Evolutionary conservation across 2,329 filamentous ascomycete species (phyloP).

Genomic region (Aspergillus uvarum): DNA sequence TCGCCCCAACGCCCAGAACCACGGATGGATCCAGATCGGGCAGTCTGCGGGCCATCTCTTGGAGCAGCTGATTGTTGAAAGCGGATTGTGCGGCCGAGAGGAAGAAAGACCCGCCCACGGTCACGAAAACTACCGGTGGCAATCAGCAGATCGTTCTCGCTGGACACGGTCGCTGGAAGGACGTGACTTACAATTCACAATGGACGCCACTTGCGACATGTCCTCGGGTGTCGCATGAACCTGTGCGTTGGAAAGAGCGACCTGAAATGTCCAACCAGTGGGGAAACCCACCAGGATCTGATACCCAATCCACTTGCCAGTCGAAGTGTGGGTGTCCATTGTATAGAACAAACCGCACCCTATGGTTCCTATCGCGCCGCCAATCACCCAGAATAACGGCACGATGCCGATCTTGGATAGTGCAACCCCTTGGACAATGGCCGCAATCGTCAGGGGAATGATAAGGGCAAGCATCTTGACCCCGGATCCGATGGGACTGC

Average conservation of each 20-base stretch:
- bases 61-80: conserved; percentile 35
- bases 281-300: conserved; percentile 27
- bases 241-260: conserved; percentile 26
- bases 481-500: conserved; percentile 37
- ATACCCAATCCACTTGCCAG: conserved; percentile 40
- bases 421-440: conserved; percentile 27
- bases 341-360: conserved; percentile 37
- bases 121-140: conserved; percentile 26
- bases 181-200: conserved; percentile 15
- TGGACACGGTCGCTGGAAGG: too few species aligned
- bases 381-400: conserved; percentile 27
- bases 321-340: conserved; percentile 25
- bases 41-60: conserved; percentile 18
- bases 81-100: conserved; percentile 34
- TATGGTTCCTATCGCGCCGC: conserved; percentile 26
- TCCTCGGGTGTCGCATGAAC: conserved; percentile 22
- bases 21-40: too few species aligned
- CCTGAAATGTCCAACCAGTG: conserved; percentile 11
- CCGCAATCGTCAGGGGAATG: conserved; percentile 30
- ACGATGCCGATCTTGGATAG: conserved; percentile 28
- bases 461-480: conserved; percentile 47
- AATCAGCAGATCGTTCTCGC: too few species aligned
- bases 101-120: conserved; percentile 33
- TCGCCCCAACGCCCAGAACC: too few species aligned
- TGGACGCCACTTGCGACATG: conserved; percentile 21